A percentile compares a stretch with the other conserved stretches of the same genome.
Evolutionary conservation across 1,139 yeast genomes (phyloP).

Genomic region (Meyerozyma carpophila): DNA sequence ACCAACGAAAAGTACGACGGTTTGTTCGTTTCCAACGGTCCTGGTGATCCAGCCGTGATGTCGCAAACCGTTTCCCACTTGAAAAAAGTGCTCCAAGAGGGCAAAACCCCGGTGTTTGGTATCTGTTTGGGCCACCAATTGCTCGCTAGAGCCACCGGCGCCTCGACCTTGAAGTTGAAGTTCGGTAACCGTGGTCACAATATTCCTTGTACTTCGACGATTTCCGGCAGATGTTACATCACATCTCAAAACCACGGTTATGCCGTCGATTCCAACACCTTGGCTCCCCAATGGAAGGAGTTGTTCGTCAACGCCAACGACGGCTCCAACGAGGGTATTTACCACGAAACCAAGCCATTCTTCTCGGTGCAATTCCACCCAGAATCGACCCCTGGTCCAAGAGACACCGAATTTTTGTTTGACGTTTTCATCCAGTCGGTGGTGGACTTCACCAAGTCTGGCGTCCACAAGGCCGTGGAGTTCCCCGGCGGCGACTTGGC

Average conservation of each 20-base stretch:
- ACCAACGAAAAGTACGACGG: slow-evolving; percentile 82
- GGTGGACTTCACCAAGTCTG: slow-evolving; percentile 50
- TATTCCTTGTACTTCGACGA: slow-evolving; percentile 92
- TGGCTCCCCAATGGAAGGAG: slow-evolving; percentile 84
- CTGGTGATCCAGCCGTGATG: slow-evolving; percentile 97
- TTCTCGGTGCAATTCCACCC: slow-evolving; percentile 99
- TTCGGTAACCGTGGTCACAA: slow-evolving; percentile 99
- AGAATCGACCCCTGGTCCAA: slow-evolving; percentile 98
- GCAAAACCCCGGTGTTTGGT: slow-evolving; percentile 85
- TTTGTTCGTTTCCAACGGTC: slow-evolving; percentile 95
- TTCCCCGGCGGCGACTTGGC: slow-evolving; percentile 87
- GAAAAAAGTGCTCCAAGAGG: slow-evolving; percentile 48
- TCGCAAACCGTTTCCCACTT: slow-evolving; percentile 57
- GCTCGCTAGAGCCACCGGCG: slow-evolving; percentile 94
- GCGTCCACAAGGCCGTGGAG: slow-evolving; percentile 61
- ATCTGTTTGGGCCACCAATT: slow-evolving; percentile 99
- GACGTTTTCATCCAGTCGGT: slow-evolving; percentile 89
- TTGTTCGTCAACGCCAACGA: slow-evolving; percentile 94
- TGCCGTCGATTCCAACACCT: slow-evolving; percentile 83
- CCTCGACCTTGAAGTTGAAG: slow-evolving; percentile 83
- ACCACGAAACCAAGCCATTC: slow-evolving; percentile 79
- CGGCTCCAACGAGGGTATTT: slow-evolving; percentile 97
- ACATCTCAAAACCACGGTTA: slow-evolving; percentile 99
- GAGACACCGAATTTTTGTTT: slow-evolving; percentile 96
- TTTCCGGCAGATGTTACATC: slow-evolving; percentile 95